A percentile compares a stretch with the other conserved stretches of the same genome.
Conservation (phyloP, 352 stramenopile genomes). For the Pythium periplocum region DNA sequence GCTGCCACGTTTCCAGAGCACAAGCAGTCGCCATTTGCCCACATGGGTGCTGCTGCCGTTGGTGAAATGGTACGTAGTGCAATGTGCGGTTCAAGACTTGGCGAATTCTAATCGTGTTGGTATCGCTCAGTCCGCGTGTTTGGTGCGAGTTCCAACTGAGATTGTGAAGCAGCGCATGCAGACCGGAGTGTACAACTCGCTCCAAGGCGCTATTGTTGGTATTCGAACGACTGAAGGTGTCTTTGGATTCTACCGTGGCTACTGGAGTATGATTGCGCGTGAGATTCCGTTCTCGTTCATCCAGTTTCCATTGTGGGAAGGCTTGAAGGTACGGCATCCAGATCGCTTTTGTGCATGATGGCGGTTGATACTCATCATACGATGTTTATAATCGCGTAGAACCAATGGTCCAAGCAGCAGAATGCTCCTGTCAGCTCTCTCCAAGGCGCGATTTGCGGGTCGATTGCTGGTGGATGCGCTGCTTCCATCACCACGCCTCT, state of each 20-base stretch:
- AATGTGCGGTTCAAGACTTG: not conserved
- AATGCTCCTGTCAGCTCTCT: conserved; percentile 78
- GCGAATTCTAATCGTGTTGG: conserved; percentile 5
- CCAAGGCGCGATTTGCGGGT: conserved; percentile 94
- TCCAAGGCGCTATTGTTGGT: conserved; percentile 54
- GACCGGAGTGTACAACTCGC: conserved; percentile 85
- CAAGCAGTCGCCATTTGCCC: conserved; percentile 84
- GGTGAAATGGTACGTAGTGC: conserved; percentile 87
- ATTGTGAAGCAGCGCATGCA: conserved; percentile 99
- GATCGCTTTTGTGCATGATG: no score
- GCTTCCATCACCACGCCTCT: conserved; percentile 98
- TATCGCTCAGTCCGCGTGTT: conserved; percentile 83
- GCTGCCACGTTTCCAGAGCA: conserved; percentile 43
- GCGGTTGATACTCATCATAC: no score
- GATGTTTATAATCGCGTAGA: conserved; percentile 17
- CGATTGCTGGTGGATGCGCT: conserved; percentile 92
- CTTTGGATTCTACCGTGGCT: conserved; percentile 94
- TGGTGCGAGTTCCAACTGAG: conserved; percentile 98
- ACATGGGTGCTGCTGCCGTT: conserved; percentile 94
- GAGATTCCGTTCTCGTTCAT: conserved; percentile 99
- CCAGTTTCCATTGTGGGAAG: conserved; percentile 99
- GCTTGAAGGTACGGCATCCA: conserved; percentile 79
- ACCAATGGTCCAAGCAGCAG: conserved; percentile 77
- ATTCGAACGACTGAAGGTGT: conserved; percentile 80
- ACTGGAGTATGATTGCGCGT: conserved; percentile 96